Base-by-base conservation (phyloP, 1,284 basidiomycete species). In the Sporisorium exsertum region DNA sequence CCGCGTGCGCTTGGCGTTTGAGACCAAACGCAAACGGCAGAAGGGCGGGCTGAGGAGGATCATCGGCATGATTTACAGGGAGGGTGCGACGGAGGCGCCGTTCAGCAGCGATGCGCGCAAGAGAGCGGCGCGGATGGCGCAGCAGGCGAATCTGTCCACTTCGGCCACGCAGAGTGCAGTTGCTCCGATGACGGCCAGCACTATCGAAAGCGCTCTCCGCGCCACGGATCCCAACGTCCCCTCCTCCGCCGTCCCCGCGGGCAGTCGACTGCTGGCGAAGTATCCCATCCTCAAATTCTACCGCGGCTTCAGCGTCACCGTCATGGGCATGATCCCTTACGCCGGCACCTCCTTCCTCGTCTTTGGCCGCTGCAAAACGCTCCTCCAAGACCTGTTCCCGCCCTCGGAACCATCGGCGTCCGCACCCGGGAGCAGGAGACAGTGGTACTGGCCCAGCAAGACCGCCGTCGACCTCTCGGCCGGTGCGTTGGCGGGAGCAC, bases 1-100 rank as follows among this genome's bases (percentile, higher is more conserved):
- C 64, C 92, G 97, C 54, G 97, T 99, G 16, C 91, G 97, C 60
- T 90, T 99, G 88, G 97, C 97, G 0, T 97, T 93, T 83, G 90
- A 94, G 77, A 97, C 93, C 5, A 89, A 88, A 76, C 80, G 78
- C 2, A 86, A 55, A 78, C 83, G 45, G 61, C 83, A 76, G 80
- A 71, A 75, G 32, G 80, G 80, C 3, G 73, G 75, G 13, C 33
- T 85, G 43, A 52, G 66, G 33, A 51, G 66, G 22, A 84, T 84
- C 50, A 77, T 85, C 18, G 29, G 52, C 1, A 78, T 79, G 63
- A 85, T 85, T 50, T 85, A 84, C 35, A 60, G 72, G 24, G 84
- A 85, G 49, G 84, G 84, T 18, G 64, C 72, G 15, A 83, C 81
- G 2, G 77, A 81, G 50, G 81, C 81, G 42, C 81, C 81, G 6